Percentiles rank a stretch among this genome's conserved stretches.
These are phyloP conservation scores for Petunia hybrid DNA, from an alignment of 305 asterid species.

Conservation along the genomic window DNA sequence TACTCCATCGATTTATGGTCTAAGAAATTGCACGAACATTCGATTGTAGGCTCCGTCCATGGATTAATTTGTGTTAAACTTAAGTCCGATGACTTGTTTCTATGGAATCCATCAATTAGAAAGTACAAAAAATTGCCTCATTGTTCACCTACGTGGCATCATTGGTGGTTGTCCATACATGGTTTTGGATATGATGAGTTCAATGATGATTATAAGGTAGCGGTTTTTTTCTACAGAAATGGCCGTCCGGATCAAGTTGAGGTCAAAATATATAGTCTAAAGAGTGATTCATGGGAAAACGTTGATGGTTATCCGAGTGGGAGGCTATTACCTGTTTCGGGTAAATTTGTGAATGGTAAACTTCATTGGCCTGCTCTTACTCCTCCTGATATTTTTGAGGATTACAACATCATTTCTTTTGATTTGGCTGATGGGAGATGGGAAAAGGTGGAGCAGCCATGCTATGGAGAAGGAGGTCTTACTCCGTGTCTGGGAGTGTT, in stretches of 20 bases:
- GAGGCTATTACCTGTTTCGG: conserved; percentile 40
- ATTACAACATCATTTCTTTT: neutral
- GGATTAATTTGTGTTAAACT: conserved; percentile 52
- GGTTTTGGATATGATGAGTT: conserved; percentile 53
- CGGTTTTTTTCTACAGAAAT: conserved; percentile 35
- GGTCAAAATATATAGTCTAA: conserved; percentile 55
- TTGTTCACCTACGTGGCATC: conserved; percentile 8
- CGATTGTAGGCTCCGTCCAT: conserved; percentile 58
- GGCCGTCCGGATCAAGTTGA: conserved; percentile 35
- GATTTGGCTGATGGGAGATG: neutral
- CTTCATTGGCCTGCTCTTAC: conserved; percentile 49
- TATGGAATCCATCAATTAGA: conserved; percentile 64
- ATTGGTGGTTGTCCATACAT: conserved; percentile 33
- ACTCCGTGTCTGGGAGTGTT: neutral
- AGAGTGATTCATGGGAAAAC: conserved; percentile 53
- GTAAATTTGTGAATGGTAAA: conserved; percentile 58
- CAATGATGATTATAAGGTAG: conserved; percentile 44
- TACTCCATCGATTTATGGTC: conserved; percentile 37
- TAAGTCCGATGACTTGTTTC: conserved; percentile 37
- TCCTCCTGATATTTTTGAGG: neutral
- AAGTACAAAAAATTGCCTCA: conserved; percentile 49
- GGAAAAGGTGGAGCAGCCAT: neutral
- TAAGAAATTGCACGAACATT: no score
- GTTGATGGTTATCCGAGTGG: conserved; percentile 40
- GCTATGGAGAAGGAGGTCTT: neutral